A percentile compares a stretch with the other conserved stretches of the same genome.
Evolutionary conservation across 306 rosid species (phyloP).

Genomic region (Quercus ilex): DNA sequence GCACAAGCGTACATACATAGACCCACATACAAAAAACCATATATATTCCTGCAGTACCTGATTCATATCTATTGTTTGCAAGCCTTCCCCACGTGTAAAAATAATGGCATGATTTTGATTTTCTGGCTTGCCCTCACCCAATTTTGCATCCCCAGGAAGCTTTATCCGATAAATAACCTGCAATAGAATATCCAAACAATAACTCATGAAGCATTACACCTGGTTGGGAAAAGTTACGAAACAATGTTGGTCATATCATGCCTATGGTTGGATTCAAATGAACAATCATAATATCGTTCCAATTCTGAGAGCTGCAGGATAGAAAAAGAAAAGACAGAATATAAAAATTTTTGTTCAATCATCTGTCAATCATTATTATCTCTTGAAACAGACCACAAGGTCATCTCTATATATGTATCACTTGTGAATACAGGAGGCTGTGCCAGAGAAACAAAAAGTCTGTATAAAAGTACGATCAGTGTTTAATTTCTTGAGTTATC

Average conservation of each 20-base stretch:
- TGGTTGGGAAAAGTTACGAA: background rate
- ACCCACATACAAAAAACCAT: background rate
- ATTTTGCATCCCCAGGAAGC: slow-evolving; percentile 91
- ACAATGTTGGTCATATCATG: background rate
- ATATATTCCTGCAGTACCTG: slow-evolving; percentile 51
- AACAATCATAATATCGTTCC: background rate
- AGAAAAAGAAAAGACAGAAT: background rate
- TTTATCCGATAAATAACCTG: slow-evolving; percentile 80
- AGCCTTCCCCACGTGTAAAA: slow-evolving; percentile 96
- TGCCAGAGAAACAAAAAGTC: too few species aligned
- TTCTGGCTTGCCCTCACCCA: slow-evolving; percentile 98
- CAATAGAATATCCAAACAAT: slow-evolving; percentile 24
- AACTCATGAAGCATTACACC: slow-evolving; percentile 17
- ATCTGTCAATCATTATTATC: background rate
- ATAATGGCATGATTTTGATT: slow-evolving; percentile 98
- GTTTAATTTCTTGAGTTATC: too few species aligned
- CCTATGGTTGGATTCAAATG: background rate
- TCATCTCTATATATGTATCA: too few species aligned
- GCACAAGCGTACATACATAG: background rate
- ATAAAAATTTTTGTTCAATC: background rate
- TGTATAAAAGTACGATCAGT: too few species aligned
- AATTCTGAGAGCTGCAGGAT: background rate
- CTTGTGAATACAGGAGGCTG: too few species aligned
- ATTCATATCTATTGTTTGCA: slow-evolving; percentile 98
- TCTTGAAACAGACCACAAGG: background rate